Percentiles rank a stretch among this genome's conserved stretches.
phyloP scores from a whole-genome alignment of 139 green algal genomes.

The Volvox reticuliferus region DNA sequence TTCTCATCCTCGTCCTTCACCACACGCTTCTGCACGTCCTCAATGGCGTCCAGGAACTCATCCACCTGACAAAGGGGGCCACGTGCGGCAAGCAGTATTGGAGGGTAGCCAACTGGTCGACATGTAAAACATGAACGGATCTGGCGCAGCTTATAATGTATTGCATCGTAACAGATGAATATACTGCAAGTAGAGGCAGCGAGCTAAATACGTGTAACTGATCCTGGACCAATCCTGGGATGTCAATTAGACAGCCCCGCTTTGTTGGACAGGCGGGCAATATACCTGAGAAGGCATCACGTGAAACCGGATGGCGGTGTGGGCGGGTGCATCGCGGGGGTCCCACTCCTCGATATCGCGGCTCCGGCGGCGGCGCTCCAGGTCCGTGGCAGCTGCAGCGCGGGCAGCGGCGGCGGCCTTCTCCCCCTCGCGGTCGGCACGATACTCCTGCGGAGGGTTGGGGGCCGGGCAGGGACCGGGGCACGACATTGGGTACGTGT shows the following conservation, averaged over 20 bases:
- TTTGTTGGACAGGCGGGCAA: no score
- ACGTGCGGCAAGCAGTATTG: background rate
- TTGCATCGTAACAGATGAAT: no score
- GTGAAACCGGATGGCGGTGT: slow-evolving; percentile 23
- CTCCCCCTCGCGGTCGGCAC: background rate
- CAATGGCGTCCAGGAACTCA: background rate
- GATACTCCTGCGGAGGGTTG: background rate
- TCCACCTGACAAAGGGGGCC: background rate
- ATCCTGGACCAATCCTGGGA: no score
- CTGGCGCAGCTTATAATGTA: no score
- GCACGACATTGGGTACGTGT: background rate
- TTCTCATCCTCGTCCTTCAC: background rate
- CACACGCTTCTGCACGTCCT: background rate
- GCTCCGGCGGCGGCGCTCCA: no score
- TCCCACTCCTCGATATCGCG: background rate
- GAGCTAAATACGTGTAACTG: no score
- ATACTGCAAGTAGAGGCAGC: no score
- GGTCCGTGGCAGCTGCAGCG: background rate
- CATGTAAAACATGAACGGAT: no score
- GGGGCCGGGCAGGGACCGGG: no score
- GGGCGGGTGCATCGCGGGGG: background rate
- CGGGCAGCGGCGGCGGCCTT: background rate
- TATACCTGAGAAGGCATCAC: slow-evolving; percentile 19
- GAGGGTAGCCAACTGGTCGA: no score
- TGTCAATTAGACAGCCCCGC: no score